Conservation (phyloP, 306 rosid species). For the Cucurbita maxima region DNA sequence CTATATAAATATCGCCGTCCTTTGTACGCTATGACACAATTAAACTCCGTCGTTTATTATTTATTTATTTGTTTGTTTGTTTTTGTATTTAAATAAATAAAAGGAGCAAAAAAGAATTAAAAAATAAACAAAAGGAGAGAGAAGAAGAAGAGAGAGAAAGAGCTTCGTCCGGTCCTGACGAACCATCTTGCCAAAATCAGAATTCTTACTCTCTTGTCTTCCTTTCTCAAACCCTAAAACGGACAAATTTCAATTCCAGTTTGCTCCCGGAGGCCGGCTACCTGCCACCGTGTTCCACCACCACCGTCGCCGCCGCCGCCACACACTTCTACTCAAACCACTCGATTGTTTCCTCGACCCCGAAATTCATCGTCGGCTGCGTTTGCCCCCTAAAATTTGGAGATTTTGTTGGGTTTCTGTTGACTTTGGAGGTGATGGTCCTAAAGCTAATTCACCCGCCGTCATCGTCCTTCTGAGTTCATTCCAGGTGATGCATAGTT, state of each 20-base stretch:
- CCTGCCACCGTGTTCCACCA: not conserved
- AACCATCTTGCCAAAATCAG: not conserved
- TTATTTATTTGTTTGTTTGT: not conserved
- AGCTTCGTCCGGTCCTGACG: conserved; percentile 1
- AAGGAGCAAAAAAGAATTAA: not conserved
- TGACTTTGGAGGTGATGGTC: not conserved
- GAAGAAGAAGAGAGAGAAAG: not conserved
- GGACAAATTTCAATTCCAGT: conserved; percentile 1
- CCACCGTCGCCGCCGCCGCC: not conserved
- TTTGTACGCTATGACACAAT: not conserved
- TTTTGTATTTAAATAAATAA: not conserved
- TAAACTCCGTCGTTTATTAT: conserved; percentile 2
- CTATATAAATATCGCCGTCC: conserved; percentile 5
- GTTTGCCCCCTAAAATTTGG: not conserved
- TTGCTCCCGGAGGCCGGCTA: not conserved
- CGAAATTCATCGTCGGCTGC: not conserved
- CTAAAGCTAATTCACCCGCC: not conserved
- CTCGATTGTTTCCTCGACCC: not conserved
- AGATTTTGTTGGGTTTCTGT: not conserved
- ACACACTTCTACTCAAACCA: not conserved
- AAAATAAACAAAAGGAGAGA: not conserved
- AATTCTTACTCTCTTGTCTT: not conserved
- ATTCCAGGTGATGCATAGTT: not conserved
- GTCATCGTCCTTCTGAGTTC: not conserved
- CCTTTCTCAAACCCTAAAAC: conserved; percentile 2